Conservation (phyloP, 371 early-diverging fungal species). For the Saksenaea oblongispora region DNA sequence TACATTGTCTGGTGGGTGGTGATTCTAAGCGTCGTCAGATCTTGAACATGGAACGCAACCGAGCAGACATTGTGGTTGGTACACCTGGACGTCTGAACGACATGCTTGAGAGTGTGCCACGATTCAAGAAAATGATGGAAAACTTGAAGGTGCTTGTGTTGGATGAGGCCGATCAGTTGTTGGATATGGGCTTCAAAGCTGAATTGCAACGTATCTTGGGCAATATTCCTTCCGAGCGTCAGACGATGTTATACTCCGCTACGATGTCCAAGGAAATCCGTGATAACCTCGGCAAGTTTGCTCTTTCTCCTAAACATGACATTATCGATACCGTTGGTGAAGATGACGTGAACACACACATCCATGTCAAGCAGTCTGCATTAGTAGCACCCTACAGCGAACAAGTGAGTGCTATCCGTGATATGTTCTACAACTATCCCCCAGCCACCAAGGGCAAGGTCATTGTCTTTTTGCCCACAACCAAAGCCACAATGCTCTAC, state of each 20-base stretch:
- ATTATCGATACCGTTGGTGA: conserved; percentile 87
- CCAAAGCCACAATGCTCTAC: conserved; percentile 77
- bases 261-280: conserved; percentile 90
- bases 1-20: conserved; percentile 92
- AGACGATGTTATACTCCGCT: conserved; percentile 98
- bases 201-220: conserved; percentile 86
- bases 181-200: conserved; percentile 98
- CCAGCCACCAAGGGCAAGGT: conserved; percentile 70
- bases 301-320: conserved; percentile 72
- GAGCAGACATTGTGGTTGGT: conserved; percentile 90
- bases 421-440: conserved; percentile 61
- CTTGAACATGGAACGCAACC: conserved; percentile 54
- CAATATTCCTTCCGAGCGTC: conserved; percentile 80
- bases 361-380: conserved; percentile 79
- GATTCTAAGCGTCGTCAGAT: conserved; percentile 68
- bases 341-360: conserved; percentile 78
- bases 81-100: conserved; percentile 96
- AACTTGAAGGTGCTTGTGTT: conserved; percentile 80
- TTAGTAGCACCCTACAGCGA: conserved; percentile 62
- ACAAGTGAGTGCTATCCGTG: conserved; percentile 64
- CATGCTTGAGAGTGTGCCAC: conserved; percentile 67
- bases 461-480: conserved; percentile 91
- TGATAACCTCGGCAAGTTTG: conserved; percentile 61
- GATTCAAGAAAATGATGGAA: conserved; percentile 59
- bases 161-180: conserved; percentile 98